Evolutionary conservation across 768 basidiomycete genomes (phyloP), one percentile per base, ranked within the genome.

Genomic region (Leucosporidium yakuticum): DNA sequence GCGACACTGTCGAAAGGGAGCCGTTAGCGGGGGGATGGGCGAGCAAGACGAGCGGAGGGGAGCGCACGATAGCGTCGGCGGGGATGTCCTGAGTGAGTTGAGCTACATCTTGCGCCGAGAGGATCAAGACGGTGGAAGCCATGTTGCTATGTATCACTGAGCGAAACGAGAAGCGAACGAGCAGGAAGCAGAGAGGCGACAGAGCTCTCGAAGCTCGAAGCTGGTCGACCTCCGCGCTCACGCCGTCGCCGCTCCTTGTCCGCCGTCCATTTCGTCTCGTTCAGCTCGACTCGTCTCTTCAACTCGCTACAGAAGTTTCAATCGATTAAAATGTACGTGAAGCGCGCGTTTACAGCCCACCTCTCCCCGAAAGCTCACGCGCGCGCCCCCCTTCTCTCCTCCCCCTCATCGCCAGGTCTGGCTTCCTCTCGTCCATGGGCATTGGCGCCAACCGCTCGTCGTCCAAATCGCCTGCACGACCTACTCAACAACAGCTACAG

Each of bases 21-120:
- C 27, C 7, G 11, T 20, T 4, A 31, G 55, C 27, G 6, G n/a
- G n/a, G n/a, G n/a, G n/a, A n/a, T 19, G 55, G 8, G 25, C 0
- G 32, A 17, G 55, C 9, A 4, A 2, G 55, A 9, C 12, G 12
- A 39, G 44, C 15, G 55, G 50, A 48, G 25, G 36, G 34, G 34
- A 23, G 64, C 70, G 49, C 4, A 68, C 66, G 55, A 71, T 12
- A 4, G 54, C 36, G 48, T 20, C 21, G 6, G 66, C 66, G 6
- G 63, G 5, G 17, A 71, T 0, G 4, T 20, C 5, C 0, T 49
- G 39, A 3, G 70, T 71, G 36, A 71, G 39, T 7, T 19, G 2
- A 2, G 29, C 20, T 29, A 71, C 70, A 27, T 71, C 56, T 0
- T 0, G 14, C 0, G 60, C 63, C 0, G 63, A 65, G 31, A 71